phyloP scores from a whole-genome alignment of 2,329 filamentous ascomycete genomes.

The Exophiala alcalophila region DNA sequence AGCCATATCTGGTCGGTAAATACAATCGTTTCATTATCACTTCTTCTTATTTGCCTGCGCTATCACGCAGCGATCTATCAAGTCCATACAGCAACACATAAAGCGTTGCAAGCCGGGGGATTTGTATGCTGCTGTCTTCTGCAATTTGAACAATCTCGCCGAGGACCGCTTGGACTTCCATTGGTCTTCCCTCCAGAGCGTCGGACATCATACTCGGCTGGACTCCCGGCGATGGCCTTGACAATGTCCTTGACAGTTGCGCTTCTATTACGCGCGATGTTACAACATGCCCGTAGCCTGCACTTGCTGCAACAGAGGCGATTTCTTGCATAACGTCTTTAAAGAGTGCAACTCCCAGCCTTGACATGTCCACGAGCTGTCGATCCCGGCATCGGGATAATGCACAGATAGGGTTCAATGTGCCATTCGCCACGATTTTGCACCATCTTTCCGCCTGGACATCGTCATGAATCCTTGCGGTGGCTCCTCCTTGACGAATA shows the following conservation, averaged over 20 bases:
- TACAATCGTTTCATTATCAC: background rate
- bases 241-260: constrained; percentile 39
- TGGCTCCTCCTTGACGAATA: constrained; percentile 44
- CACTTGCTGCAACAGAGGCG: constrained; percentile 38
- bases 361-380: constrained; percentile 45
- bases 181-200: constrained; percentile 39
- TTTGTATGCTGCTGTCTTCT: constrained; percentile 1
- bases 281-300: constrained; percentile 37
- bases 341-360: constrained; percentile 33
- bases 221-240: constrained; percentile 38
- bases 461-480: constrained; percentile 50
- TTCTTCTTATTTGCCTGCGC: background rate
- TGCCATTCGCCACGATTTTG: constrained; percentile 59
- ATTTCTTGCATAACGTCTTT: constrained; percentile 47
- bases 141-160: constrained; percentile 41
- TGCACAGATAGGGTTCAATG: constrained; percentile 60
- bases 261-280: constrained; percentile 37
- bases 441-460: constrained; percentile 58
- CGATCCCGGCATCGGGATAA: constrained; percentile 55
- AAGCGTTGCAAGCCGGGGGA: constrained; percentile 6
- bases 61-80: constrained; percentile 1
- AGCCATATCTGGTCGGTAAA: background rate
- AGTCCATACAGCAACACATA: constrained; percentile 8
- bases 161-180: constrained; percentile 51
- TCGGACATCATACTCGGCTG: constrained; percentile 53